Evolutionary conservation across 352 stramenopile genomes (phyloP).

Genomic region (Phytophthora brassicae): DNA sequence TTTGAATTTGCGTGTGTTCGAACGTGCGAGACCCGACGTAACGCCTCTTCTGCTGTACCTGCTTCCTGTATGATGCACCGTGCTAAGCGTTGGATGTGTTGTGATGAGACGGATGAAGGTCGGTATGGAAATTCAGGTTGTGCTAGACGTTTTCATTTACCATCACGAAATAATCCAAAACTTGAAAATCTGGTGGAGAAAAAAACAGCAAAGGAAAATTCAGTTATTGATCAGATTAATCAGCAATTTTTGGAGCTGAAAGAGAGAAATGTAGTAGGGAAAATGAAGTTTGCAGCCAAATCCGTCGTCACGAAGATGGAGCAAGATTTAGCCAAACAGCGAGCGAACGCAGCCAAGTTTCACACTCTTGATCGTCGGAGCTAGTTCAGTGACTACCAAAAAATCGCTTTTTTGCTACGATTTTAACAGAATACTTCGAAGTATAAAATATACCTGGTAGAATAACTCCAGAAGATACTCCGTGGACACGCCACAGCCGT

Average conservation of each 20-base stretch:
- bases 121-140: slow-evolving; percentile 67
- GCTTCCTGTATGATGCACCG: slow-evolving; percentile 73
- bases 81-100: slow-evolving; percentile 71
- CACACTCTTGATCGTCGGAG: slow-evolving; percentile 44
- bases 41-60: slow-evolving; percentile 19
- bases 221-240: slow-evolving; percentile 52
- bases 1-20: slow-evolving; percentile 70
- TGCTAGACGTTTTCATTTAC: slow-evolving; percentile 57
- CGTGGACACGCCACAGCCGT: slow-evolving; percentile 28
- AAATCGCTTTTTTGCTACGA: no score
- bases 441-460: slow-evolving; percentile 10
- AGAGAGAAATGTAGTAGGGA: slow-evolving; percentile 55
- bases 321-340: slow-evolving; percentile 43
- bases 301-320: slow-evolving; percentile 57
- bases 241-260: slow-evolving; percentile 59
- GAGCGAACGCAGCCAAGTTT: slow-evolving; percentile 52
- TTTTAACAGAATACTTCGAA: no score
- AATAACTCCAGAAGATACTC: slow-evolving; percentile 21
- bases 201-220: slow-evolving; percentile 48
- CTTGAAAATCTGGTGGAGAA: slow-evolving; percentile 41
- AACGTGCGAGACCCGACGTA: slow-evolving; percentile 49
- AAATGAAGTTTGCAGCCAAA: slow-evolving; percentile 52
- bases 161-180: slow-evolving; percentile 43
- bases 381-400: slow-evolving; percentile 16
- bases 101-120: slow-evolving; percentile 72